Evolutionary conservation across 495 filamentous ascomycete species (phyloP).

Genomic region (Aspergillus mulundensis): DNA sequence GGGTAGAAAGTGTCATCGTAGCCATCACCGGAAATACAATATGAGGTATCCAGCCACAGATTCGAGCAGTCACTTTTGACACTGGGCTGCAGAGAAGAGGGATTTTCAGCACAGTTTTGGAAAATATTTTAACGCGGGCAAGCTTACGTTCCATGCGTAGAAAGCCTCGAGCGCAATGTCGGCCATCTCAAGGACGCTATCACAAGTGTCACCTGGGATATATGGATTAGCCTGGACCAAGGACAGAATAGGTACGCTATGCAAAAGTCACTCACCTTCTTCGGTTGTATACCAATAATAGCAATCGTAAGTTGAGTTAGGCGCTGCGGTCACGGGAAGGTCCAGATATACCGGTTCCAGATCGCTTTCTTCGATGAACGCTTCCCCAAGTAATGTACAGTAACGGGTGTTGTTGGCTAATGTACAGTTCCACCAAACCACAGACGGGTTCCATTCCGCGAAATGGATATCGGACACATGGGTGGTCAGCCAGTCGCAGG

Average conservation of each 20-base stretch:
- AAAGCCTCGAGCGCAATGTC: slow-evolving; percentile 2
- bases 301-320: not conserved
- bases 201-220: not conserved
- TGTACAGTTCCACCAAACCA: not conserved
- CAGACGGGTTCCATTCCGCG: not conserved
- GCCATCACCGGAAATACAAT: not conserved
- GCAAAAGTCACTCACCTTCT: not conserved
- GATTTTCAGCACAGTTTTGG: no score
- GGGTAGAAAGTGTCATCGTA: slow-evolving; percentile 1
- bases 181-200: not conserved
- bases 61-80: slow-evolving; percentile 1
- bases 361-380: not conserved
- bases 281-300: not conserved
- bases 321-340: not conserved
- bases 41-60: slow-evolving; percentile 1
- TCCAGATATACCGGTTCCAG: not conserved
- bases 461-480: not conserved
- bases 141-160: slow-evolving; percentile 5
- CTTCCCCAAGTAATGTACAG: not conserved
- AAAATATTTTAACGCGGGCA: not conserved
- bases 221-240: not conserved
- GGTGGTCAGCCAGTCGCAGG: not conserved
- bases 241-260: no score
- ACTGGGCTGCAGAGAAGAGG: no score
- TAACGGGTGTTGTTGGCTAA: not conserved